Conservation (phyloP, 345 rosid genomes). For the Brassica nigra region DNA sequence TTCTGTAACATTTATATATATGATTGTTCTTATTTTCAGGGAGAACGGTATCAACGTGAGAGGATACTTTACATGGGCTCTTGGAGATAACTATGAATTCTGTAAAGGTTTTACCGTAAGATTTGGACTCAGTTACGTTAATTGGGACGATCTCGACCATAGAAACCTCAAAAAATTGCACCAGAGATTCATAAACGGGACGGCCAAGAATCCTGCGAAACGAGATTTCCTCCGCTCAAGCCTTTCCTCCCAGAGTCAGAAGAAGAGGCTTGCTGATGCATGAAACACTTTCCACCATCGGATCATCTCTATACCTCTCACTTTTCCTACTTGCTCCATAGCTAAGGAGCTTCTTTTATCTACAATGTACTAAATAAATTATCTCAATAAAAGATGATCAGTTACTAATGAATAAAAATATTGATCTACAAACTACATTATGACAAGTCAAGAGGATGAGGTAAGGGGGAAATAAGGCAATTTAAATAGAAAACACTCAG, state of each 20-base stretch:
- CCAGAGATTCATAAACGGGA: no score
- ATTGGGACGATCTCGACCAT: no score
- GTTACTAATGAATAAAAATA: no score
- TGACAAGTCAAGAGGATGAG: no score
- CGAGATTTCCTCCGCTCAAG: no score
- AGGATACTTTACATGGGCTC: slow-evolving; percentile 29
- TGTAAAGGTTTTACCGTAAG: slow-evolving; percentile 7
- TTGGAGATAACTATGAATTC: slow-evolving; percentile 32
- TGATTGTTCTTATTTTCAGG: not conserved
- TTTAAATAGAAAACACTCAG: no score
- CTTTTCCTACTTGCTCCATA: slow-evolving; percentile 16
- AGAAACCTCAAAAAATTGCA: no score
- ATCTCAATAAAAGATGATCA: not conserved
- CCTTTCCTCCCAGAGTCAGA: not conserved
- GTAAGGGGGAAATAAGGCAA: no score
- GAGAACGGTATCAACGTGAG: slow-evolving; percentile 2
- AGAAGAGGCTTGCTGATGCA: not conserved
- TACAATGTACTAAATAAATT: not conserved
- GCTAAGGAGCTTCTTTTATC: not conserved
- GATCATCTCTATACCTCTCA: slow-evolving; percentile 12
- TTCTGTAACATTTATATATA: not conserved
- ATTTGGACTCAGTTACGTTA: not conserved
- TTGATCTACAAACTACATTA: no score
- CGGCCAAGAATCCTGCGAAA: no score
- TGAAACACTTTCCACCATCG: not conserved